A percentile compares a stretch with the other conserved stretches of the same genome.
phyloP scores from a whole-genome alignment of 306 rosid species.

The Pueraria montana region DNA sequence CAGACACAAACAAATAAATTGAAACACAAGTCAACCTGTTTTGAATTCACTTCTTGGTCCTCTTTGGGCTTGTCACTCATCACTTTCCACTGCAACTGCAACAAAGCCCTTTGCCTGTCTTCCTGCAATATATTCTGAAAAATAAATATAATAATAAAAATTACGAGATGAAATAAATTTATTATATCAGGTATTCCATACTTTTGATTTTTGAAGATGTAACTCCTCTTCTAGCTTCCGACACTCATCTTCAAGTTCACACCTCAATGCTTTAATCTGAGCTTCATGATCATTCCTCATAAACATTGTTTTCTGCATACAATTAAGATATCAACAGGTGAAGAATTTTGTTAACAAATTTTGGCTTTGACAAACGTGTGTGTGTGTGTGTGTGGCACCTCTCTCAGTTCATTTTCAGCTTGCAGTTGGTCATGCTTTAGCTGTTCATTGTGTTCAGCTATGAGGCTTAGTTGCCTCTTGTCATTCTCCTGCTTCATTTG shows the following conservation, averaged over 20 bases:
- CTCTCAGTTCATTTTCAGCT: slow-evolving; percentile 84
- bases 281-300: slow-evolving; percentile 84
- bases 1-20: slow-evolving; percentile 9
- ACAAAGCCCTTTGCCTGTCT: slow-evolving; percentile 91
- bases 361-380: slow-evolving; percentile 1
- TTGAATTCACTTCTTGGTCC: slow-evolving; percentile 88
- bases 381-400: slow-evolving; percentile 55
- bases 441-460: slow-evolving; percentile 70
- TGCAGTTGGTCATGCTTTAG: slow-evolving; percentile 68
- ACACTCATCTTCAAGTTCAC: slow-evolving; percentile 87
- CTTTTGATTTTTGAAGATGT: slow-evolving; percentile 91
- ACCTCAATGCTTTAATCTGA: slow-evolving; percentile 76
- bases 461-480: slow-evolving; percentile 60
- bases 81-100: slow-evolving; percentile 98
- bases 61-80: slow-evolving; percentile 90
- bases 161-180: slow-evolving; percentile 22
- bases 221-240: slow-evolving; percentile 87
- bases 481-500: slow-evolving; percentile 75
- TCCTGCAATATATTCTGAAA: slow-evolving; percentile 65
- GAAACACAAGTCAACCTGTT: slow-evolving; percentile 65
- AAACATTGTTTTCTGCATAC: slow-evolving; percentile 67
- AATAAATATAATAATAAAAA: background rate
- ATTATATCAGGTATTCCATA: slow-evolving; percentile 50
- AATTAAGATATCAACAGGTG: slow-evolving; percentile 33
- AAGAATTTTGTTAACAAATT: slow-evolving; percentile 35